phyloP scores from a whole-genome alignment of 306 rosid genomes.

The Dalbergia cultrata region DNA sequence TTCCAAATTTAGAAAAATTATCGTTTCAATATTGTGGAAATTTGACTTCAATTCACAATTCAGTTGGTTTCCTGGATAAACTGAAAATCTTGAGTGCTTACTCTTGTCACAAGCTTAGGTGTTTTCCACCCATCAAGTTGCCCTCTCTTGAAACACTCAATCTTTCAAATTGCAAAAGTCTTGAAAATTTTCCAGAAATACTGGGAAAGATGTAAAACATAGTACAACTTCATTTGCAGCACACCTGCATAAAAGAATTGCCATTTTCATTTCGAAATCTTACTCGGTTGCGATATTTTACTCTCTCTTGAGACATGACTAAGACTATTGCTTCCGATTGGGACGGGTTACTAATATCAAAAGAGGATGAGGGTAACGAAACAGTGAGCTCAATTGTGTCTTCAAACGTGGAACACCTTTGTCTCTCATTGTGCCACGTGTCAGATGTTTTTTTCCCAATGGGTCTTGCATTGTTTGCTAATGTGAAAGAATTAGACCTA shows the following conservation, averaged over 20 bases:
- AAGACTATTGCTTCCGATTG: background rate
- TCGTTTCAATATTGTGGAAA: background rate
- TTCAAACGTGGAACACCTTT: background rate
- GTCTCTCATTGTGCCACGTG: background rate
- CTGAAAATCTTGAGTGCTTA: background rate
- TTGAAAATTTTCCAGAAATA: constrained; percentile 38
- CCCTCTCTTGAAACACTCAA: background rate
- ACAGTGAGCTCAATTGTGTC: background rate
- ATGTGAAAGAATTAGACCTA: background rate
- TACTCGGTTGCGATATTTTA: background rate
- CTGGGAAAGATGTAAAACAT: constrained; percentile 28
- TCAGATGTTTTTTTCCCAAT: constrained; percentile 9
- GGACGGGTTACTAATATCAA: background rate
- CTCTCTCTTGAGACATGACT: background rate
- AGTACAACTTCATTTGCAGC: background rate
- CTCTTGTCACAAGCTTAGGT: background rate
- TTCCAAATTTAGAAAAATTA: background rate
- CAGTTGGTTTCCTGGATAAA: background rate
- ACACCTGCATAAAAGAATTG: background rate
- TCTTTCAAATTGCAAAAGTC: background rate
- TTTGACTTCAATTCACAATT: background rate
- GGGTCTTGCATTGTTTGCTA: background rate
- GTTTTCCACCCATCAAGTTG: constrained; percentile 1
- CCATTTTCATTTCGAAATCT: constrained; percentile 30
- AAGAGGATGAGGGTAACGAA: background rate